Base-by-base conservation (phyloP, 768 basidiomycete species). In the Rhodocollybia butyracea region DNA sequence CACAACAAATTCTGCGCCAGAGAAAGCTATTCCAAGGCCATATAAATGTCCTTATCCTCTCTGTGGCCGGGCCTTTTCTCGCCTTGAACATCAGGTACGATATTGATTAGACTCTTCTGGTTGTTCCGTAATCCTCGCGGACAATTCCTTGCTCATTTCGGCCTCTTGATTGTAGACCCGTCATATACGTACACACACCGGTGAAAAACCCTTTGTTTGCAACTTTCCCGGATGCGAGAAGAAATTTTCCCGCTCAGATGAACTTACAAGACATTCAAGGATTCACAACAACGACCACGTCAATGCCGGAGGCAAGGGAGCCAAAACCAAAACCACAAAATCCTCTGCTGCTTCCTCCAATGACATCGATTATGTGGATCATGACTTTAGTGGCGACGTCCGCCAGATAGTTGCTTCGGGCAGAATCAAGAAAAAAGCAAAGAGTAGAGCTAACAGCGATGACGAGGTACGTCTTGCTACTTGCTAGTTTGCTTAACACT, bases 141-240 rank as follows among this genome's bases (percentile, higher is more conserved):
- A 27, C 26, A 17, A 45, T 3, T 31, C 52, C 52, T 46, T 42
- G 50, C 53, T n/a, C 57, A 58, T 51, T 60, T 53, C 56, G 56
- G 57, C 57, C 64, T 60, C 40, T 56, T 54, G 55, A 62, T 64
- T 48, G 58, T 26, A 98, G 92, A 99, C 96, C 19, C 88, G 96
- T 59, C 96, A 99, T 67, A 97, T 98, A 53, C 89, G 96, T 57
- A 99, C 95, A 0, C 96, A 99, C 70, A 99, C 96, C 0, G 96
- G 96, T 65, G 96, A 99, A 73, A 98, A 97, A 63, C 96, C 96
- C 2, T 98, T 98, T 64, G 81, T 84, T 21, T 99, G 96, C 81
- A 87, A 85, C 1, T 91, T 87, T 68, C 85, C 91, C 3, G 83
- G 86, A n/a, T 99, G 96, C 80, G 95, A 97, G 72, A 99, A 98